These are phyloP conservation scores for Pichia exigua DNA, from an alignment of 805 yeast species.

Conservation along the genomic window DNA sequence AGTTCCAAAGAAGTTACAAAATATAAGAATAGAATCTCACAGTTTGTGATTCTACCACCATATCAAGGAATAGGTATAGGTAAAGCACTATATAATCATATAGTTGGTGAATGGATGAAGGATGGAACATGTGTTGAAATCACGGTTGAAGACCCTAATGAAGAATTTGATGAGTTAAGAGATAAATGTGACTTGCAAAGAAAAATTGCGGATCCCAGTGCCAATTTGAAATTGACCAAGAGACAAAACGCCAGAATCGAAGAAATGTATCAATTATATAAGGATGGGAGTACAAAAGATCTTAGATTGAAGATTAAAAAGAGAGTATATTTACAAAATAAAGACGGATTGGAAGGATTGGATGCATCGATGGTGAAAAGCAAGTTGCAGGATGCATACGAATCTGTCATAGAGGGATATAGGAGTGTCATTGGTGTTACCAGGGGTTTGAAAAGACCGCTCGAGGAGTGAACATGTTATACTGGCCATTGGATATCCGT, in stretches of 20 bases:
- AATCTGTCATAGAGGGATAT: not conserved
- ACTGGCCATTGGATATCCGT: too few relatives aligned
- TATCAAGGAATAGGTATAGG: constrained; percentile 75
- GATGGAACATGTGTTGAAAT: constrained; percentile 56
- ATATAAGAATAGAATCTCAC: constrained; percentile 72
- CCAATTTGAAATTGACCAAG: constrained; percentile 39
- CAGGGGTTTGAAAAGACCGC: too few relatives aligned
- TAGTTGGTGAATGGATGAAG: constrained; percentile 48
- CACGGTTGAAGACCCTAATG: constrained; percentile 92
- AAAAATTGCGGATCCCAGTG: constrained; percentile 27
- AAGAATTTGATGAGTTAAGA: constrained; percentile 82
- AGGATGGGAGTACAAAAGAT: not conserved
- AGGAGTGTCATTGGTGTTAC: not conserved
- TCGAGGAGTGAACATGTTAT: too few relatives aligned
- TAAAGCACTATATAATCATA: constrained; percentile 46
- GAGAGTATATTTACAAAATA: constrained; percentile 70
- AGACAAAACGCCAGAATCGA: constrained; percentile 71
- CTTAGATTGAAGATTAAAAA: constrained; percentile 59
- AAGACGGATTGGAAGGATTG: constrained; percentile 63
- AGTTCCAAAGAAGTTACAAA: constrained; percentile 37
- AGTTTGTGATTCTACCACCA: constrained; percentile 78
- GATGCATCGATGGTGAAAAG: constrained; percentile 48
- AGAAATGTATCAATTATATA: constrained; percentile 53
- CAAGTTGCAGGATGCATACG: constrained; percentile 43
- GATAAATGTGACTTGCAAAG: constrained; percentile 70